Conservation (phyloP, 805 yeast species). For the Candida gorgasii region DNA sequence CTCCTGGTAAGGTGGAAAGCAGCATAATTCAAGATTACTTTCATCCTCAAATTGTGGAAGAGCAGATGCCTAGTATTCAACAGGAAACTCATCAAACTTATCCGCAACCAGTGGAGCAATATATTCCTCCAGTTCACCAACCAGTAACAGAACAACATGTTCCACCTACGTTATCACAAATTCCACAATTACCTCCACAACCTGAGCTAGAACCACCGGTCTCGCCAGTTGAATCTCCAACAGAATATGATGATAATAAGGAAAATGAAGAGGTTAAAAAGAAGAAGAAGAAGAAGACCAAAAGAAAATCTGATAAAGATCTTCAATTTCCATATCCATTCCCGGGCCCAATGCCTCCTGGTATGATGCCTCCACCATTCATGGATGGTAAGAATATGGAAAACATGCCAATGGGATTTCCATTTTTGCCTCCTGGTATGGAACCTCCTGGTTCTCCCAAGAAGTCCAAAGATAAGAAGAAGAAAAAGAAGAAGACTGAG, state of each 20-base stretch:
- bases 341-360: slow-evolving; percentile 16
- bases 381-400: slow-evolving; percentile 12
- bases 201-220: background rate
- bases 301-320: slow-evolving; percentile 10
- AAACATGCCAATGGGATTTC: slow-evolving; percentile 15
- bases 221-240: slow-evolving; percentile 4
- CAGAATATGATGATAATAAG: slow-evolving; percentile 12
- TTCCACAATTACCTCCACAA: background rate
- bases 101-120: slow-evolving; percentile 17
- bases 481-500: slow-evolving; percentile 18
- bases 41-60: slow-evolving; percentile 26
- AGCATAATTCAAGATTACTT: slow-evolving; percentile 12
- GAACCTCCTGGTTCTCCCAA: slow-evolving; percentile 20
- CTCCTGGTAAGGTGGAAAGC: slow-evolving; percentile 11
- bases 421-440: slow-evolving; percentile 16
- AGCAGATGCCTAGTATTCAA: slow-evolving; percentile 20
- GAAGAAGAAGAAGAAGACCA: slow-evolving; percentile 17
- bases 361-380: slow-evolving; percentile 17
- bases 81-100: slow-evolving; percentile 17
- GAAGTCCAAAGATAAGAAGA: slow-evolving; percentile 20
- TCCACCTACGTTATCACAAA: background rate
- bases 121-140: slow-evolving; percentile 14
- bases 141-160: background rate
- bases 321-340: slow-evolving; percentile 12
- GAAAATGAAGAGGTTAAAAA: slow-evolving; percentile 16